Evolutionary conservation across 2,329 filamentous ascomycete genomes (phyloP), one percentile per base, ranked within the genome.

Genomic region (Nigrograna mackinnonii): DNA sequence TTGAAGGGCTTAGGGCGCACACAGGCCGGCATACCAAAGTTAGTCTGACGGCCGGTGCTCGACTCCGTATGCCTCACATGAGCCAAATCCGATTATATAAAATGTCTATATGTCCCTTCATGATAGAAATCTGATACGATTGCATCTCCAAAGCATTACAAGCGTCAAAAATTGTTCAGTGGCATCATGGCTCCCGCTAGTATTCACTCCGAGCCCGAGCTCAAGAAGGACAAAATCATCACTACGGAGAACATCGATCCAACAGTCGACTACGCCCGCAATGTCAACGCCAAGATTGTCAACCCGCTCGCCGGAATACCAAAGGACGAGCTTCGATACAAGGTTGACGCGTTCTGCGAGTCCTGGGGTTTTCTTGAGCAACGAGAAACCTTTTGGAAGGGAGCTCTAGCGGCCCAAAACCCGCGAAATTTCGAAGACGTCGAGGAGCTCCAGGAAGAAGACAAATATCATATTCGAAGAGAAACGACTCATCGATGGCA

Each of bases 401-500:
- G 49, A 19, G 88, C 87, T 2, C 72, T 91, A 9, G 79, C 90
- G 12, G 87, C 87, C 2, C 85, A 88, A 64, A 80, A 84, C 53
- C 86, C 86, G 0, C 69, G 70, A n/a, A 73, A 74, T 20, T 86
- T 77, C 60, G 83, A 87, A 41, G 70, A 77, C 14, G 76, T 89
- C 37, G 70, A 80, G 40, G 77, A 79, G 11, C 75, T 91, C 2
- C 69, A 75, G 41, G 76, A 83, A n/a, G 71, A 74, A 2, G 84
- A 86, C 54, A 79, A 82, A 43, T 67, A 77, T 7, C 74, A 72
- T 11, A 72, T 91, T n/a, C 71, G 71, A 16, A 69, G 80, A 35
- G 85, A 89, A 61, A 72, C 76, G 20, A 67, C 78, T 18, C 83
- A 87, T 71, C 84, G 82, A 56, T 88, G 85, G 36, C 53, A 68